Evolutionary conservation across 306 rosid species (phyloP).

Genomic region (Rubus idaeus): DNA sequence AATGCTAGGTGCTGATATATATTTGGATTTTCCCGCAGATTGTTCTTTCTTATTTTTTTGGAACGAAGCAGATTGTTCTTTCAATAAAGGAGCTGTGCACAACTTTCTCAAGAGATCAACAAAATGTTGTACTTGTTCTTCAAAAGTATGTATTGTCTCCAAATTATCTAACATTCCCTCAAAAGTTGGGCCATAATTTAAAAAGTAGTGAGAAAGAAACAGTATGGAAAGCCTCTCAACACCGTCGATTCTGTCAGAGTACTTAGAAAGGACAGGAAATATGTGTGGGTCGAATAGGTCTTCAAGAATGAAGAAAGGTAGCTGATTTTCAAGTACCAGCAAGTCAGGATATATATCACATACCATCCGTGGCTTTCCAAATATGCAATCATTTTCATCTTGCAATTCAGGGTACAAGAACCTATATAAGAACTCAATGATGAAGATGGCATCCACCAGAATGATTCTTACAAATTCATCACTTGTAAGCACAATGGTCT

Average conservation of each 20-base stretch:
- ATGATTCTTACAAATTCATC: slow-evolving; percentile 18
- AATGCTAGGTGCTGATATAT: slow-evolving; percentile 13
- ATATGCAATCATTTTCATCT: slow-evolving; percentile 1
- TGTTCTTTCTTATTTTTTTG: too few relatives aligned
- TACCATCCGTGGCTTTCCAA: slow-evolving; percentile 25
- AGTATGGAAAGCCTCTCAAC: neutral
- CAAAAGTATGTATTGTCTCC: neutral
- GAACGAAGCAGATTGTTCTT: too few relatives aligned
- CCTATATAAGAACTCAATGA: slow-evolving; percentile 11
- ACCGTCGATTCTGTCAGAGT: too few relatives aligned
- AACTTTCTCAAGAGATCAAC: slow-evolving; percentile 31
- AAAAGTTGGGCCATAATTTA: neutral
- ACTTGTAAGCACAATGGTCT: neutral
- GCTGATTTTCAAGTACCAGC: slow-evolving; percentile 41
- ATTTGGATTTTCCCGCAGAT: neutral
- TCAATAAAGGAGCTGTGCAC: too few relatives aligned
- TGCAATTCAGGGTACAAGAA: rapidly evolving
- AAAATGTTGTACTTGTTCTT: neutral
- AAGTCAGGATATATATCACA: slow-evolving; percentile 28
- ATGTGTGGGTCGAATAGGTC: slow-evolving; percentile 1
- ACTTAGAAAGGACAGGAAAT: neutral
- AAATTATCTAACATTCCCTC: neutral
- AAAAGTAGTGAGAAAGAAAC: slow-evolving; percentile 24
- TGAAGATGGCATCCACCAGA: slow-evolving; percentile 24
- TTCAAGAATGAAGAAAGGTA: slow-evolving; percentile 36